Conservation (phyloP, 768 basidiomycete species). For the Sporobolomyces roseus region DNA sequence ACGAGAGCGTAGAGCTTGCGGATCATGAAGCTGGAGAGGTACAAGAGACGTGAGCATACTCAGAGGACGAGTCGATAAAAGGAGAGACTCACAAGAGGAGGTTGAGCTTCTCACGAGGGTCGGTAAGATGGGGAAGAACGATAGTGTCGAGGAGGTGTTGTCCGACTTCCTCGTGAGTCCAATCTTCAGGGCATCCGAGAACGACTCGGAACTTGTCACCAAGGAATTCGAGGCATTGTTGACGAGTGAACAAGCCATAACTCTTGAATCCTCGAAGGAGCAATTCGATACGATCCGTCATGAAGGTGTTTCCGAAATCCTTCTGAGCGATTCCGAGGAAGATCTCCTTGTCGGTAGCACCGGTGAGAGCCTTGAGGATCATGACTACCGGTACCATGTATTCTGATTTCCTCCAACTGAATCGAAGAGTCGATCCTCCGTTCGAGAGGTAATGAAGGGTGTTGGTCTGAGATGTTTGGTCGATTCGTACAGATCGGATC, state of each 20-base stretch:
- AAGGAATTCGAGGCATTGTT: conserved; percentile 88
- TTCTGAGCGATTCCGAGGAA: conserved; percentile 95
- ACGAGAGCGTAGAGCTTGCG: conserved; percentile 89
- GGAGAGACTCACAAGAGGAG: conserved; percentile 77
- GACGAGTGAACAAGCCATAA: conserved; percentile 78
- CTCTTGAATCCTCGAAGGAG: conserved; percentile 91
- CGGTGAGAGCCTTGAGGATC: conserved; percentile 84
- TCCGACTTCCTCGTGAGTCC: conserved; percentile 77
- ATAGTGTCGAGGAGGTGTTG: conserved; percentile 76
- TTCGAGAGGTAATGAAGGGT: conserved; percentile 96
- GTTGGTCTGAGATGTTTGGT: conserved; percentile 90
- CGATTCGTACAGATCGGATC: conserved; percentile 87
- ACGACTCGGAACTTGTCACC: conserved; percentile 96
- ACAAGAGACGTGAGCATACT: too few relatives aligned
- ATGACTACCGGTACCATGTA: conserved; percentile 97
- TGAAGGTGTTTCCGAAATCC: conserved; percentile 92
- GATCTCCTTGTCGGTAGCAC: conserved; percentile 89
- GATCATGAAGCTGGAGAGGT: conserved; percentile 76
- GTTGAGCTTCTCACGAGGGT: conserved; percentile 86
- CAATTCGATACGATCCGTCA: conserved; percentile 94
- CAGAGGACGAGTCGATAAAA: too few relatives aligned
- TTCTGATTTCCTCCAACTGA: conserved; percentile 96
- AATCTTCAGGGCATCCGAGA: conserved; percentile 84
- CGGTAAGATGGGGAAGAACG: conserved; percentile 81
- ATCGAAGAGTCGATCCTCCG: conserved; percentile 92